phyloP scores from a whole-genome alignment of 306 rosid genomes.

The Gastrolobium villosum region DNA sequence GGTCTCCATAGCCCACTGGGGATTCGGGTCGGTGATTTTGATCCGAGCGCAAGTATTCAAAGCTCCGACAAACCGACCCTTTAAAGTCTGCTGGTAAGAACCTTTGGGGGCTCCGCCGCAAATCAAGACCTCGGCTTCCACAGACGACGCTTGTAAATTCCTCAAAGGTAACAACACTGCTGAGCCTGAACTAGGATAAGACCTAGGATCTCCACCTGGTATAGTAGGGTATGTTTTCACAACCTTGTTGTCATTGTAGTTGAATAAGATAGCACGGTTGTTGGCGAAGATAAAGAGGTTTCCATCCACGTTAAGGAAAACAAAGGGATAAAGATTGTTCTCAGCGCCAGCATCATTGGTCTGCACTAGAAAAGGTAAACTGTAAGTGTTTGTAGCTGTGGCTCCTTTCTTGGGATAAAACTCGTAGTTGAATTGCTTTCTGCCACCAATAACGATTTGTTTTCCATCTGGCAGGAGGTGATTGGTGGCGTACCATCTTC shows the following conservation, averaged over 20 bases:
- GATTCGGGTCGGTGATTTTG: slow-evolving; percentile 68
- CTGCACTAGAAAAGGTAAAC: slow-evolving; percentile 61
- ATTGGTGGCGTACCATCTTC: slow-evolving; percentile 82
- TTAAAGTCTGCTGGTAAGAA: neutral
- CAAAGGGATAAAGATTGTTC: slow-evolving; percentile 84
- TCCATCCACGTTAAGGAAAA: slow-evolving; percentile 71
- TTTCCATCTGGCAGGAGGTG: slow-evolving; percentile 75
- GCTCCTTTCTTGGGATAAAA: slow-evolving; percentile 64
- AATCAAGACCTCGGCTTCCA: slow-evolving; percentile 69
- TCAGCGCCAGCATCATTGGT: slow-evolving; percentile 58
- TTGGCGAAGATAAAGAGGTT: slow-evolving; percentile 76
- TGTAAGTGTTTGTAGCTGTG: slow-evolving; percentile 14
- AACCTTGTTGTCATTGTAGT: slow-evolving; percentile 49
- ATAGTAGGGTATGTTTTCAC: slow-evolving; percentile 61
- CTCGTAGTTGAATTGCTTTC: slow-evolving; percentile 68
- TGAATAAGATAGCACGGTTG: slow-evolving; percentile 64
- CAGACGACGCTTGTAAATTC: slow-evolving; percentile 13
- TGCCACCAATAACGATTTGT: slow-evolving; percentile 73
- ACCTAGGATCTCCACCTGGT: slow-evolving; percentile 80
- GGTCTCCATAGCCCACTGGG: slow-evolving; percentile 69
- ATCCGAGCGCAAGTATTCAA: slow-evolving; percentile 69
- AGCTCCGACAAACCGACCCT: slow-evolving; percentile 51
- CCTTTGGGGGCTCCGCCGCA: slow-evolving; percentile 93
- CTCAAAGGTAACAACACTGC: slow-evolving; percentile 71
- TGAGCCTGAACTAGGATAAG: slow-evolving; percentile 80